Evolutionary conservation across 75 land plant species (phyloP), one percentile per base, ranked within the genome.

Genomic region (Cryptomeria japonica): DNA sequence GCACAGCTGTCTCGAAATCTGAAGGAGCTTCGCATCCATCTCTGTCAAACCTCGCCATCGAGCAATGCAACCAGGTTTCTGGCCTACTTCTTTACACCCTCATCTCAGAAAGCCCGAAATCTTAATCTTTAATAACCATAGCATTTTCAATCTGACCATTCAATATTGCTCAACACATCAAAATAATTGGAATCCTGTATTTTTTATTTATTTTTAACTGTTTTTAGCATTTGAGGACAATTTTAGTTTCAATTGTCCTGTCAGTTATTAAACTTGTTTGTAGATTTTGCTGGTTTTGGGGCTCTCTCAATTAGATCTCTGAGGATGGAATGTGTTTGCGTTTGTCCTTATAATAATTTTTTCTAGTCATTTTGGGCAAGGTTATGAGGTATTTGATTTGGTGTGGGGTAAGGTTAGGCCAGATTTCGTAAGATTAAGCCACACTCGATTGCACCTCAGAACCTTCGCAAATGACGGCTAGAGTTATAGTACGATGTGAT

Each of bases 11-110:
- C 96, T 13, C 88, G 87, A 77, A 89, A 88, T 53, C 86, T 96
- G 82, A 94, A 93, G 87, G 99, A 98, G 92, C 96, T 98, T 80
- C 93, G 99, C 85, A 89, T 98, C 85, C 94, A 95, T 31, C 91
- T 91, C 83, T 98, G 98, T 90, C 99, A 96, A 51, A 91, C 91
- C 39, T 96, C 99, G 1, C 92, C 96, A 46, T 88, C 92, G 25
- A 95, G 98, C 90, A 86, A 92, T 0, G 36, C 91, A 12, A 83
- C 96, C 73, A 89, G 99, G 99, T 97, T 68, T 75, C 55, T 13
- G 31, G 5, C 70, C n/a, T 64, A 64, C 6, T 25, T 64, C n/a
- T 6, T 8, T 6, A 64, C 25, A 64, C 70, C 70, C 70, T 64
- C 25, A 64, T 25, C 1, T 64, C 28, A 64, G 70, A 64, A 28